Evolutionary conservation across 2,329 filamentous ascomycete genomes (phyloP).

Genomic region (Aspergillus fijiensis): DNA sequence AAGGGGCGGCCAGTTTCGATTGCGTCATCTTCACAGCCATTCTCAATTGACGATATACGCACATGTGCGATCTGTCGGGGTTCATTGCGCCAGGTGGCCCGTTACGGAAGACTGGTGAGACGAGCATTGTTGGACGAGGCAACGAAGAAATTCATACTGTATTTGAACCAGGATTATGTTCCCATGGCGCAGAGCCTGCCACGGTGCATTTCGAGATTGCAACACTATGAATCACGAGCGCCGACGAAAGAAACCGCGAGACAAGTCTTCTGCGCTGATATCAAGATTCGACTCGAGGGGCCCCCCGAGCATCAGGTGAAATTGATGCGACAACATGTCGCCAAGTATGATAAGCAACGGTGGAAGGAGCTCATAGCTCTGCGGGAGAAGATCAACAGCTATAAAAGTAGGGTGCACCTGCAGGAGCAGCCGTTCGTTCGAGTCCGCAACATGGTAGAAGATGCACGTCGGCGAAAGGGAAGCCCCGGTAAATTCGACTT

Average conservation of each 20-base stretch:
- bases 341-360: conserved; percentile 22
- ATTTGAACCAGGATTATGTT: conserved; percentile 47
- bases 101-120: conserved; percentile 45
- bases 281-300: conserved; percentile 19
- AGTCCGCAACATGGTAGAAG: conserved; percentile 37
- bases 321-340: conserved; percentile 19
- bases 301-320: conserved; percentile 29
- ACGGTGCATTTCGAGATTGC: conserved; percentile 26
- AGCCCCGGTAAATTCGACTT: conserved; percentile 26
- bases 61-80: conserved; percentile 59
- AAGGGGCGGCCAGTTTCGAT: conserved; percentile 26
- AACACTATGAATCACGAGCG: conserved; percentile 9
- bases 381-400: conserved; percentile 29
- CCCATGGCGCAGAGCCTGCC: conserved; percentile 40
- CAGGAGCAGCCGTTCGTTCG: conserved; percentile 42
- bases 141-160: conserved; percentile 64
- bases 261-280: neutral
- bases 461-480: conserved; percentile 30
- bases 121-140: conserved; percentile 61
- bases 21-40: conserved; percentile 42
- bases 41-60: conserved; percentile 53
- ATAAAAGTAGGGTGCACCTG: conserved; percentile 31
- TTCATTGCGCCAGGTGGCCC: conserved; percentile 56
- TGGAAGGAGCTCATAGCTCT: conserved; percentile 27
- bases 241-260: neutral